Evolutionary conservation across 768 basidiomycete species (phyloP), one percentile per base, ranked within the genome.

Genomic region (Austroboletus festivus): DNA sequence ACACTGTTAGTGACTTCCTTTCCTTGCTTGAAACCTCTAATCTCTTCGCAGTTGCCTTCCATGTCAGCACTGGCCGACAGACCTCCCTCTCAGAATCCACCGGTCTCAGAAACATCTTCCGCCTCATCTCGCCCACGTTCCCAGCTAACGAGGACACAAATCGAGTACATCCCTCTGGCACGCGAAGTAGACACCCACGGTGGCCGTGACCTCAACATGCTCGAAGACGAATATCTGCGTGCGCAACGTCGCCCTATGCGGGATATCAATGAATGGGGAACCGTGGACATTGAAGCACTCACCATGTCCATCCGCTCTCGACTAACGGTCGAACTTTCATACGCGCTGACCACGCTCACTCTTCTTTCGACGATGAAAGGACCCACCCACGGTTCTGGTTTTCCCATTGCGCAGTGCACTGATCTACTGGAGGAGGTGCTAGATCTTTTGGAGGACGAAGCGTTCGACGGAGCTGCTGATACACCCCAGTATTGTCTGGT

Each of bases 281-380:
- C 75, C 8, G 81, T 95, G 42, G 94, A 98, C 58, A 83, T 97
- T 49, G 93, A 96, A 61, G 83, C 83, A n/a, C 75, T 99, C 42
- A 85, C 84, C n/a, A 85, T 99, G 86, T 89, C 89, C 24, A 71
- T 99, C 34, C 86, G 93, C 26, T 95, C 89, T 30, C 77, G 94
- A 30, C 70, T 97, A 35, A 77, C 84, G 9, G 76, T 81, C 39
- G 95, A 99, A 66, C 71, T 94, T 45, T 86, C 93, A 4, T 98
- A 93, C 63, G 91, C 89, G 5, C 71, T 99, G 56, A 92, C 93
- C 19, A 89, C 90, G 5, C 75, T 97, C 55, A 85, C 85, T 4
- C 72, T 95, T 61, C 71, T 96, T 48, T 86, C 88, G 12, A 83
- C 85, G 2, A 83, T 90, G 81, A 80, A 80, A 23, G 83, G 81